phyloP scores from a whole-genome alignment of 2,329 filamentous ascomycete genomes.

The Ophiocordyceps camponoti-rufipedis region DNA sequence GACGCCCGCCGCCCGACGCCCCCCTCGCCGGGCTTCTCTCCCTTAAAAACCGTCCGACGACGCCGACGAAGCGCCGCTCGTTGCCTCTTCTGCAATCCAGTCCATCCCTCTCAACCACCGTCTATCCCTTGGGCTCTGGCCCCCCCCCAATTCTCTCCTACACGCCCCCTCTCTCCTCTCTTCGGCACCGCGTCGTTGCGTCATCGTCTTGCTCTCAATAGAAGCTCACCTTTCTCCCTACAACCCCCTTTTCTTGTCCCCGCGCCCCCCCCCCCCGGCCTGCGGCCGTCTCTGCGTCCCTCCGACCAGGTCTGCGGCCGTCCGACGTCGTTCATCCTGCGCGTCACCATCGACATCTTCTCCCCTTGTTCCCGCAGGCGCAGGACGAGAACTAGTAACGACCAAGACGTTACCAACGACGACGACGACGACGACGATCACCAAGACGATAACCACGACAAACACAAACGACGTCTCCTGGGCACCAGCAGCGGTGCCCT shows the following conservation, averaged over 20 bases:
- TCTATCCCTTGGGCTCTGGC: not conserved
- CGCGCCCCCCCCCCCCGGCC: not conserved
- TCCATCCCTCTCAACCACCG: not conserved
- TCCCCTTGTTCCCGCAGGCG: not conserved
- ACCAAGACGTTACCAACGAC: too few species aligned
- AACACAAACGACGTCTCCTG: too few species aligned
- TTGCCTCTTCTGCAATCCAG: not conserved
- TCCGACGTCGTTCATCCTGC: not conserved
- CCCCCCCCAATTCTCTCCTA: not conserved
- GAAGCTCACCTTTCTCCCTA: too few species aligned
- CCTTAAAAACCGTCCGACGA: not conserved
- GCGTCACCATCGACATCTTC: not conserved
- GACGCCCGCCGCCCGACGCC: not conserved
- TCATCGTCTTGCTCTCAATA: not conserved
- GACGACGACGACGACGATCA: too few species aligned
- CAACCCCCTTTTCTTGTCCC: not conserved
- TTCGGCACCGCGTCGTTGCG: not conserved
- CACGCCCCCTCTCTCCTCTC: not conserved
- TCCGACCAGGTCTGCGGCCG: not conserved
- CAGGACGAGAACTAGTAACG: too few species aligned
- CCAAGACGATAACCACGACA: too few species aligned
- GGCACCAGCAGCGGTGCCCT: slow-evolving; percentile 2
- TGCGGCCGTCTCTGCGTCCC: too few species aligned
- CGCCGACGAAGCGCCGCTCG: not conserved
- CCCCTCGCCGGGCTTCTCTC: not conserved